These are phyloP conservation scores for Penicillium pancosmium DNA, from an alignment of 495 filamentous ascomycete genomes.

Conservation along the genomic window DNA sequence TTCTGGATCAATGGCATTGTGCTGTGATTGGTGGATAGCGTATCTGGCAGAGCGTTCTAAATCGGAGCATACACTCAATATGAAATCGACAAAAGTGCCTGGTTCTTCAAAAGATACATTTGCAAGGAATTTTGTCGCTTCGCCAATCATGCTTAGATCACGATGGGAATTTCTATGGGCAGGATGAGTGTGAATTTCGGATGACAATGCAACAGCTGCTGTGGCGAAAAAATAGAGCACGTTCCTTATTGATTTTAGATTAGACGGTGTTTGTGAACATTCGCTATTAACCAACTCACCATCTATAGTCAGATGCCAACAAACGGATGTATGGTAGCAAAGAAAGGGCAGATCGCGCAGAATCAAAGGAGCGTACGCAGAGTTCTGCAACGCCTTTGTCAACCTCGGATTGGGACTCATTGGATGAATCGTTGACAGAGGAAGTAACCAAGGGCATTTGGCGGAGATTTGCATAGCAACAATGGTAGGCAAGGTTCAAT, in stretches of 20 bases:
- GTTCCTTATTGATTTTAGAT: constrained; percentile 12
- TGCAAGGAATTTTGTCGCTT: constrained; percentile 9
- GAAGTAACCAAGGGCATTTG: constrained; percentile 11
- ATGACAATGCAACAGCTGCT: constrained; percentile 17
- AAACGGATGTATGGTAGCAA: constrained; percentile 6
- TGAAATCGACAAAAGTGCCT: constrained; percentile 26
- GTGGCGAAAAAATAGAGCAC: constrained; percentile 25
- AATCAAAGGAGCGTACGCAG: constrained; percentile 8
- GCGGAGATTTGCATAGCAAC: constrained; percentile 22
- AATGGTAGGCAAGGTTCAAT: constrained; percentile 20
- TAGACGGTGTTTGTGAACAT: background rate
- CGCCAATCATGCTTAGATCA: constrained; percentile 15
- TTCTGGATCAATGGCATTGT: background rate
- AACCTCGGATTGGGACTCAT: background rate
- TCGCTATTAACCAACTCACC: constrained; percentile 9
- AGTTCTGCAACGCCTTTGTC: background rate
- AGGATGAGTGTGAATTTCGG: constrained; percentile 11
- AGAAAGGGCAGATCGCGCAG: constrained; percentile 20
- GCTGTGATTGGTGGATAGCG: background rate
- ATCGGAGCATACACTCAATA: constrained; percentile 21
- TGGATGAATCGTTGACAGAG: constrained; percentile 1
- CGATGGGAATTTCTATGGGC: background rate
- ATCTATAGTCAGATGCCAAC: constrained; percentile 12
- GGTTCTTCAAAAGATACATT: constrained; percentile 19
- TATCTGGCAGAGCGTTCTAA: constrained; percentile 12